These are phyloP conservation scores for Crataegus laevigata DNA, from an alignment of 306 rosid genomes.

Conservation along the genomic window DNA sequence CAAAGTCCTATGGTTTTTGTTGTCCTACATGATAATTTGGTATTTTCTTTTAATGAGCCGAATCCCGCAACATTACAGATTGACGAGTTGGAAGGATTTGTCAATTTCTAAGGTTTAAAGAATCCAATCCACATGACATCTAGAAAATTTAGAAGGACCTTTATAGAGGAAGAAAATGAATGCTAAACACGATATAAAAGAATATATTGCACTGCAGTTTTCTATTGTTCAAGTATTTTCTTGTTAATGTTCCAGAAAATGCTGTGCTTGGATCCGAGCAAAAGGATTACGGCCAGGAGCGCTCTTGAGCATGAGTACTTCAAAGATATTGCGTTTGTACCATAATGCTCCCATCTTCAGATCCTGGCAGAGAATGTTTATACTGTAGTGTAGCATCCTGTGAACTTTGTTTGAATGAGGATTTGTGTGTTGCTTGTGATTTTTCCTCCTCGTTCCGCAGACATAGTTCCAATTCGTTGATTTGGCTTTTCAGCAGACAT, in stretches of 20 bases:
- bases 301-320: slow-evolving; percentile 98
- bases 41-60: neutral
- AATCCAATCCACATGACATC: neutral
- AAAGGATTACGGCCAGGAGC: slow-evolving; percentile 83
- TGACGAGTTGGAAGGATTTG: neutral
- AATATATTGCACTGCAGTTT: neutral
- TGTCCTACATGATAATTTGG: neutral
- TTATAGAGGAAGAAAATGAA: neutral
- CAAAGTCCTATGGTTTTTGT: neutral
- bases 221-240: slow-evolving; percentile 2
- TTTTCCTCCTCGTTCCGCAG: slow-evolving; percentile 13
- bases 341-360: slow-evolving; percentile 34
- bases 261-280: slow-evolving; percentile 96
- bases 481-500: slow-evolving; percentile 7
- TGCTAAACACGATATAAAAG: neutral
- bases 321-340: slow-evolving; percentile 81
- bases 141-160: neutral
- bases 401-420: slow-evolving; percentile 53
- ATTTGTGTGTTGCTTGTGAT: slow-evolving; percentile 42
- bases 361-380: slow-evolving; percentile 45
- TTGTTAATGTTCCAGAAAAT: slow-evolving; percentile 49
- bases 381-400: slow-evolving; percentile 53
- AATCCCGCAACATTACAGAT: neutral
- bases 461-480: slow-evolving; percentile 16
- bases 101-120: neutral